Evolutionary conservation across 495 filamentous ascomycete species (phyloP), one percentile per base, ranked within the genome.

Genomic region (Xylaria nigripes): DNA sequence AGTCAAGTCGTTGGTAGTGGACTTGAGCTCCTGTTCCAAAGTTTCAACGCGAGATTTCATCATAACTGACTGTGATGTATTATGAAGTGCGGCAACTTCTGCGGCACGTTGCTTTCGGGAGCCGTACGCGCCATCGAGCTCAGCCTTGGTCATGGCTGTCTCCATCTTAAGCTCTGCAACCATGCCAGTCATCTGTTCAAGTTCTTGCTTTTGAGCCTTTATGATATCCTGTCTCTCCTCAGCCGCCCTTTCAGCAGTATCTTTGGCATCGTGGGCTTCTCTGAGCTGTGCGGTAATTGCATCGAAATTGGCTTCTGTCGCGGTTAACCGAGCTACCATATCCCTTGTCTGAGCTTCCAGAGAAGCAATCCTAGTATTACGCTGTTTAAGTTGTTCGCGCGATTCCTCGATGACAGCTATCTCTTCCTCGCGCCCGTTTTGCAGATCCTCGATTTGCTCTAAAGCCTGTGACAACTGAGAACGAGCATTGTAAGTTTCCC

Each of bases 101-200:
- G 86, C 86, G 5, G 88, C 89, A 21, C 89, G 82, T 67, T 93
- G 76, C 36, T 84, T 80, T 50, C 87, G 75, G 9, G 81, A 81
- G 24, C 89, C 93, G 64, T 96, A 95, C 18, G 93, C 92, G 49
- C 89, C 88, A 63, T 98, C 93, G 30, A 97, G 85, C 72, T 98
- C 93, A 5, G 93, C 93, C 67, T 87, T 89, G 51, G 87, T 87
- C 70, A 98, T 82, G 44, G 91, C 91, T 53, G 95, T 74, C 64
- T 97, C 93, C 34, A 91, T 97, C 52, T 90, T 89, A 45, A 94
- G 75, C 51, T 89, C 83, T 44, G 90, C 86, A 53, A 96, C 77
- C 68, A 93, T 88, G 58, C 81, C 78, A 64, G 94, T 90, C 48
- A 94, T 75, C 25, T 80, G 74, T 12, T 85, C 78, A 66, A 93